Evolutionary conservation across 306 rosid genomes (phyloP), one percentile per base, ranked within the genome.

Genomic region (Acacia acuminata): DNA sequence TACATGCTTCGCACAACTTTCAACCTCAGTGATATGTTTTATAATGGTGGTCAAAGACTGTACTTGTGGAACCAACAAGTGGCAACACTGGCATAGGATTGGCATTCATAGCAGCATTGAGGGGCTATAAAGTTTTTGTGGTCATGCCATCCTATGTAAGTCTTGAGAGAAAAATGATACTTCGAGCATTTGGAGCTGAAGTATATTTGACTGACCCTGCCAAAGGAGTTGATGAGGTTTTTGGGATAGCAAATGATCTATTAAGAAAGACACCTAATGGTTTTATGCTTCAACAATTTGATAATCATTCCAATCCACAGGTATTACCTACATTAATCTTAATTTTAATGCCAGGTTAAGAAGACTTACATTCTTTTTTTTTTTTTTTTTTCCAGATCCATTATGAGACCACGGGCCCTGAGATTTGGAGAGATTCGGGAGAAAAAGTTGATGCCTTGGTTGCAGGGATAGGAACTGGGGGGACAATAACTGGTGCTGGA

Each of bases 21-120:
- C 68, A 14, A 84, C 56, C 36, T 64, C 53, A 61, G 63, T 77
- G 32, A 50, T 32, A 56, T 61, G 76, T 72, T 47, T 75, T 77
- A 65, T 63, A 8, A 84, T 71, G 77, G 67, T 60, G 79, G 55
- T 61, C 6, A 75, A 87, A 92, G 99, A 92, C 91, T 81, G 82
- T 89, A 40, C 92, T 93, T 25, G 76, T 93, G 77, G 98, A 95
- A 92, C 56, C 81, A 10, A 93, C 99, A 10, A 80, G 96, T 71
- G 98, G 98, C 43, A 95, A 93, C 84, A 95, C 97, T 0, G 99
- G 99, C 77, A 92, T 95, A 82, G 97, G 91, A 25, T 81, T 95
- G 86, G 97, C 97, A 63, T 89, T 79, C 82, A 70, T 95, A 68
- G 97, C 93, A 82, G 98, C 93, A 47, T 53, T 84, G 79, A 92